phyloP scores from a whole-genome alignment of 108 stramenopile genomes.

The Skeletonema costatum region DNA sequence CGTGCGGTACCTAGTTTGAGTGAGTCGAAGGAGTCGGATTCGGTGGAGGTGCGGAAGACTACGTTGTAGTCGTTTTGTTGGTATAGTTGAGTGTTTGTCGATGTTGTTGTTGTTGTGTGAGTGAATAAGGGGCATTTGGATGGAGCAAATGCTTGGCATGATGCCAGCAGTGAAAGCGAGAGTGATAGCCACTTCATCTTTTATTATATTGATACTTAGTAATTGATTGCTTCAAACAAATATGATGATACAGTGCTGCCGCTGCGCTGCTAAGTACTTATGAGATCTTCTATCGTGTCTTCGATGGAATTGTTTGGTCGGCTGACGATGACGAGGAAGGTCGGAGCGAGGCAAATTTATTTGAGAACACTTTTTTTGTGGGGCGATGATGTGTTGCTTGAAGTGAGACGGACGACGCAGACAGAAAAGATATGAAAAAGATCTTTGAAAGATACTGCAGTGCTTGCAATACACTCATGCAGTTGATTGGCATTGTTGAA shows the following conservation, averaged over 20 bases:
- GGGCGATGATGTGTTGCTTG: neutral
- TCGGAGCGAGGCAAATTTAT: too few relatives aligned
- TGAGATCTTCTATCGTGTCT: too few relatives aligned
- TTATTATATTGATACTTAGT: neutral
- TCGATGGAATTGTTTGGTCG: too few relatives aligned
- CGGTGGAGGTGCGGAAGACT: slow-evolving; percentile 52
- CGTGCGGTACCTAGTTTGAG: slow-evolving; percentile 71
- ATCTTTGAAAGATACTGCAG: neutral
- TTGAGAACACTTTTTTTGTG: neutral
- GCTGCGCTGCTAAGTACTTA: too few relatives aligned
- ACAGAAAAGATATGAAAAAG: neutral
- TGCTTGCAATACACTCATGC: too few relatives aligned
- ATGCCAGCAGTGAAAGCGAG: neutral
- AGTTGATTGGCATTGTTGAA: neutral
- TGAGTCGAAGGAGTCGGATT: slow-evolving; percentile 68
- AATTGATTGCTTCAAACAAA: too few relatives aligned
- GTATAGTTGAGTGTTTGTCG: neutral
- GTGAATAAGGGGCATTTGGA: neutral
- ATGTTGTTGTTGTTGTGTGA: neutral
- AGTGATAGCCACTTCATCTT: slow-evolving; percentile 1
- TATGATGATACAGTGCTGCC: too few relatives aligned
- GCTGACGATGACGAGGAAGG: slow-evolving; percentile 1
- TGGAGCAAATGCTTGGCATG: neutral
- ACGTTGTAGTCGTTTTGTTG: slow-evolving; percentile 49
- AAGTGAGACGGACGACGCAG: neutral